Evolutionary conservation across 2,329 filamentous ascomycete genomes (phyloP).

Genomic region (Cytospora piceicola): DNA sequence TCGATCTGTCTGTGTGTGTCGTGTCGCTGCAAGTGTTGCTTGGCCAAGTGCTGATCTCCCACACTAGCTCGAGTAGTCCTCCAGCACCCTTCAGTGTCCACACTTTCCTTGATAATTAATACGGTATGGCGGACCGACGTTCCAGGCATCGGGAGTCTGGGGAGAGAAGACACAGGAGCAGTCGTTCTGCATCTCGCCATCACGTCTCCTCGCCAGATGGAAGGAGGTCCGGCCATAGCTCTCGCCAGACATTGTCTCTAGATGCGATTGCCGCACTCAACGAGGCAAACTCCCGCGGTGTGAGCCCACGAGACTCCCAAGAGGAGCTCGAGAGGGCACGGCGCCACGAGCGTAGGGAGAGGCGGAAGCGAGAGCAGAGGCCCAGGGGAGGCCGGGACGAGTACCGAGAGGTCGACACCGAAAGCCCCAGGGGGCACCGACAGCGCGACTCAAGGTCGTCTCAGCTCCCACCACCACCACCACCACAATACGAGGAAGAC

Average conservation of each 20-base stretch:
- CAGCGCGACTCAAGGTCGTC: slow-evolving; percentile 24
- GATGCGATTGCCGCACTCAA: slow-evolving; percentile 37
- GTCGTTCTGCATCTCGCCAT: slow-evolving; percentile 30
- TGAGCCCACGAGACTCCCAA: slow-evolving; percentile 8
- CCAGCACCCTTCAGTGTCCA: slow-evolving; percentile 14
- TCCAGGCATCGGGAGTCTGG: slow-evolving; percentile 32
- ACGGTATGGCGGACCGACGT: slow-evolving; percentile 23
- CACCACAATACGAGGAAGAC: slow-evolving; percentile 17
- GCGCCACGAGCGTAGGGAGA: slow-evolving; percentile 29
- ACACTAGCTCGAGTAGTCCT: slow-evolving; percentile 10
- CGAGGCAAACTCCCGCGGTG: slow-evolving; percentile 28
- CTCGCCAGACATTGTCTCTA: slow-evolving; percentile 34
- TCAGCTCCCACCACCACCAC: slow-evolving; percentile 17
- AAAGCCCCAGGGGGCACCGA: slow-evolving; percentile 25
- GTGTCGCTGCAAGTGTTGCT: slow-evolving; percentile 21
- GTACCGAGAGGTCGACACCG: slow-evolving; percentile 27
- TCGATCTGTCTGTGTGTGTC: slow-evolving; percentile 19
- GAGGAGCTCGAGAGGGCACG: slow-evolving; percentile 28
- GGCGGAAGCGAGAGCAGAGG: slow-evolving; percentile 26
- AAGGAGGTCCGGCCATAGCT: slow-evolving; percentile 26
- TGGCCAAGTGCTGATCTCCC: slow-evolving; percentile 19
- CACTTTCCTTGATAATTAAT: slow-evolving; percentile 11
- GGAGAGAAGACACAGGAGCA: slow-evolving; percentile 32
- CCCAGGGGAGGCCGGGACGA: slow-evolving; percentile 24
- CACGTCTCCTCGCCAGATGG: slow-evolving; percentile 29